Base-by-base conservation (phyloP, 371 early-diverging fungal genomes). In the Actinomortierella wolfii region DNA sequence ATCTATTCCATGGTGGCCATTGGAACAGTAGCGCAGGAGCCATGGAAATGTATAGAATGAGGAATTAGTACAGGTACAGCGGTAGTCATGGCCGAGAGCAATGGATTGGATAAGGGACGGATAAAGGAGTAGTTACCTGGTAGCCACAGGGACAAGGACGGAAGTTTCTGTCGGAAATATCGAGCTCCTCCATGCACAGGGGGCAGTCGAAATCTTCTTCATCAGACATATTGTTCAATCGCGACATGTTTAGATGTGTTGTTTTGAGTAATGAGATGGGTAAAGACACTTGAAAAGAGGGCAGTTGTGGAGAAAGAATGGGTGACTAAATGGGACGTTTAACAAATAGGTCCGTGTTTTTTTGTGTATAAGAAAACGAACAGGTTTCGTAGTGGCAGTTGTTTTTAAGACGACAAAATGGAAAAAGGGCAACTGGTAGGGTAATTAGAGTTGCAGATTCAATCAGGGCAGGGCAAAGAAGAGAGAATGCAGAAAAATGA, bases 101-200 rank as follows among this genome's bases (percentile, higher is more conserved):
- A 18, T 14, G 23, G 51, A 51, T 42, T 47, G 45, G 23, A 51
- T 29, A 44, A 13, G 20, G 14, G 40, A 26, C 25, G 21, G 39
- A 23, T 18, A 17, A n/a, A 26, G 34, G 11, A 53, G 17, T 9
- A 17, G 20, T 54, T 83, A 94, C 96, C 89, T 96, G 97, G 73
- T 98, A 98, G n/a, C 95, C 96, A 73, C 98, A 98, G 26, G 94
- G 93, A 81, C 98, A 98, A 3, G 97, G 98, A 61, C 88, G 92
- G 77, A 98, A 98, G 70, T 92, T 91, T 64, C 90, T 87, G 78
- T 98, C 98, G 42, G 92, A 88, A 75, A 95, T 81, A 79, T 96
- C 97, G 59, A 98, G 89, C 79, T 97, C 97, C 68, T 98, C 98
- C 94, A 97, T 90, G 78, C 98, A 98, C 15, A 98, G 87, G 29